These are phyloP conservation scores for Macrotyloma uniflorum DNA, from an alignment of 306 rosid species.

Conservation along the genomic window DNA sequence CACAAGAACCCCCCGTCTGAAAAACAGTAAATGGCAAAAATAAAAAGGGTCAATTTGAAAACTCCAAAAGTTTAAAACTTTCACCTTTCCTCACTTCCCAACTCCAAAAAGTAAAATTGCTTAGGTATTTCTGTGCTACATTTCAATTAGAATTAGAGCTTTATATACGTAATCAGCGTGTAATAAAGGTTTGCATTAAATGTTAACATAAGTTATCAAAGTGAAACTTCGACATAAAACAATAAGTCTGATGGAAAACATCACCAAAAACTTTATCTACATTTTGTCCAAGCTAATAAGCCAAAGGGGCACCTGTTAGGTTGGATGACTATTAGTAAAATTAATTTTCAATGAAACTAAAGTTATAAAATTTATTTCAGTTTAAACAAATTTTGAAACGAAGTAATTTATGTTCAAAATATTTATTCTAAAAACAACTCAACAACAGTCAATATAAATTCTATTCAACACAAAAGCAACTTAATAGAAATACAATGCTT, in stretches of 20 bases:
- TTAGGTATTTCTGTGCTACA: background rate
- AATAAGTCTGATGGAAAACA: background rate
- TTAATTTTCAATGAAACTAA: background rate
- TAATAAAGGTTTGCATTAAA: background rate
- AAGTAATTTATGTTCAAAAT: background rate
- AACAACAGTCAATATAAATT: background rate
- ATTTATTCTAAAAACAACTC: background rate
- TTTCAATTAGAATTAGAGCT: background rate
- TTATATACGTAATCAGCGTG: background rate
- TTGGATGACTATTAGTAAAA: background rate
- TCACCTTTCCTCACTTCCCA: background rate
- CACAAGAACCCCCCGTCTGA: conserved; percentile 86
- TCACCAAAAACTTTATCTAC: background rate
- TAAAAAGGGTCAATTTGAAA: conserved; percentile 2
- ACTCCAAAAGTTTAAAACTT: conserved; percentile 14
- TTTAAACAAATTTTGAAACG: background rate
- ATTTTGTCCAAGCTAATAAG: background rate
- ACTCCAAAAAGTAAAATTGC: background rate
- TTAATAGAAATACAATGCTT: background rate
- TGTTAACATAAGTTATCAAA: background rate
- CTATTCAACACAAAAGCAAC: background rate
- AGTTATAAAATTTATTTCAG: background rate
- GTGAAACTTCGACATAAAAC: background rate
- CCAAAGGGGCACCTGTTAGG: background rate
- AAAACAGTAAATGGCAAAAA: conserved; percentile 10